Evolutionary conservation across 139 green algal species (phyloP).

Genomic region (Chlamydomonas asymmetrica): DNA sequence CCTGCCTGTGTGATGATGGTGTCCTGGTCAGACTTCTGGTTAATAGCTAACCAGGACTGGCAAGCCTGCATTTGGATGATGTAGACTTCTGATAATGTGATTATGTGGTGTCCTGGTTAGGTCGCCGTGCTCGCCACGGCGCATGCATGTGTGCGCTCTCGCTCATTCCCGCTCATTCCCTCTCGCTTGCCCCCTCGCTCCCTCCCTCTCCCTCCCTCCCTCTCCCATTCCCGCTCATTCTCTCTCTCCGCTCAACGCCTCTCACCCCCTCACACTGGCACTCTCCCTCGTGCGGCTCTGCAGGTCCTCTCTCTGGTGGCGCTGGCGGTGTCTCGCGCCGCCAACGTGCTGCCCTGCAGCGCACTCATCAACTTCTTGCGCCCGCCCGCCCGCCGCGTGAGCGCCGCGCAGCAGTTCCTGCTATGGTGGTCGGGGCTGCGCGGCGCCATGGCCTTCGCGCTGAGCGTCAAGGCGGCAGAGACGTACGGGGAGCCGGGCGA

Average conservation of each 20-base stretch:
- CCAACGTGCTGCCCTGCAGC: constrained; percentile 49
- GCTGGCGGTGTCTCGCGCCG: constrained; percentile 47
- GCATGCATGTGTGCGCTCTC: no score
- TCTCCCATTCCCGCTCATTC: no score
- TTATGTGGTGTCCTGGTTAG: neutral
- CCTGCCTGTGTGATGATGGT: no score
- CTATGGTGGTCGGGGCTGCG: constrained; percentile 66
- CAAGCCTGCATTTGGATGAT: neutral
- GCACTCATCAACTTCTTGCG: constrained; percentile 52
- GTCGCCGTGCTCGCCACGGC: neutral
- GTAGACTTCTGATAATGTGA: neutral
- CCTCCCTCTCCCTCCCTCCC: neutral
- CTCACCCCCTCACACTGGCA: neutral
- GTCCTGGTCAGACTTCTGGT: no score
- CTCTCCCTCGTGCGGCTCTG: no score
- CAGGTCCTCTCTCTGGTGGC: constrained; percentile 51
- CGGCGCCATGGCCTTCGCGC: constrained; percentile 65
- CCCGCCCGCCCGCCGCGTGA: constrained; percentile 30
- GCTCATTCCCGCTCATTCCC: no score
- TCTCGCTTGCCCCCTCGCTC: neutral
- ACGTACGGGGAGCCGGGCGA: constrained; percentile 35
- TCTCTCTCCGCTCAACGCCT: neutral
- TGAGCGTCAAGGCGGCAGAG: constrained; percentile 49
- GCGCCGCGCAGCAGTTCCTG: constrained; percentile 43
- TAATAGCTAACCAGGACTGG: no score